Evolutionary conservation across 768 basidiomycete species (phyloP), one percentile per base, ranked within the genome.

Genomic region (Galerina sulciceps): DNA sequence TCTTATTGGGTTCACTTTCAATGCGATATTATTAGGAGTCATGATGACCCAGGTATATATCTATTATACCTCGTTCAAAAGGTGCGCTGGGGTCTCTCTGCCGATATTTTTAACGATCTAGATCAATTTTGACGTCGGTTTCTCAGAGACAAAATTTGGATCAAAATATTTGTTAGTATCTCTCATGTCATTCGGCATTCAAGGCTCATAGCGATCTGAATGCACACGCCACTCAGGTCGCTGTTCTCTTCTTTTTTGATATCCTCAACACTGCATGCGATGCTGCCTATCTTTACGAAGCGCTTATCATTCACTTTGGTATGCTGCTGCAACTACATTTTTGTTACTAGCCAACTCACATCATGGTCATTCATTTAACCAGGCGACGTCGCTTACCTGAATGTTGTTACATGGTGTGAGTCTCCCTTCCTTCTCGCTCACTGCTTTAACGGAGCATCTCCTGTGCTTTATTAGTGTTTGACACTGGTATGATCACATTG

Each of bases 271-370:
- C 77, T 9, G 67, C 68, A 6, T 81, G 79, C 60, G 75, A 79
- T 42, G 66, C 78, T 22, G 65, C 73, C 5, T 80, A 80, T 60
- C 56, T 84, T 13, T 85, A 84, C 56, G 66, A 79, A 17, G 74
- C 81, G 14, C 71, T 84, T 22, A 74, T 84, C 40, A 65, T 69
- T 15, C 70, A 77, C 50, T 84, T 80, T 42, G 79, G 83, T 81
- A 52, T 8, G 72, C 60, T 37, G 23, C 18, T 11, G 11, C 9
- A 13, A 10, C n/a, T 31, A n/a, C 17, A 35, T 9, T n/a, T 31
- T 6, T 9, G n/a, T 14, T 20, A 20, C 10, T 3, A 34, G 42
- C 26, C 5, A 35, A 43, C n/a, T 48, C 15, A 44, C 31, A 31
- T 31, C 26, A 31, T 31, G 13, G 35, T 10, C 8, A 9, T n/a